A percentile compares a stretch with the other conserved stretches of the same genome.
Evolutionary conservation across 176 grass and related monocot species (phyloP).

Genomic region (Themeda triandra): DNA sequence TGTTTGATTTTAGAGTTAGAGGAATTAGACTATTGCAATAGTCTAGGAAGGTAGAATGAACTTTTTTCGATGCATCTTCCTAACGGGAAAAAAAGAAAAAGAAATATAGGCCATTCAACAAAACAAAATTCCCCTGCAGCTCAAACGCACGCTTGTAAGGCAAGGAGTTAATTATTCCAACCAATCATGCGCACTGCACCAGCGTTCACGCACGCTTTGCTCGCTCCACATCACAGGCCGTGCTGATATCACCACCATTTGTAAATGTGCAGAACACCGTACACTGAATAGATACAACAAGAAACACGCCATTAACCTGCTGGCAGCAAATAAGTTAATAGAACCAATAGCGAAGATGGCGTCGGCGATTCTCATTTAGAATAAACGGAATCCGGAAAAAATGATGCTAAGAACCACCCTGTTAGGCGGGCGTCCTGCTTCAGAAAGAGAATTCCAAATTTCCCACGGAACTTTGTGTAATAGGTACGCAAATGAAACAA

Average conservation of each 20-base stretch:
- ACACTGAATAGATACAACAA: not conserved
- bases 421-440: not conserved
- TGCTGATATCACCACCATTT: not conserved
- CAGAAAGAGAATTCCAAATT: not conserved
- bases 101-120: not conserved
- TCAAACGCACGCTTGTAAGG: not conserved
- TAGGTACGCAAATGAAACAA: slow-evolving; percentile 17
- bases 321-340: not conserved
- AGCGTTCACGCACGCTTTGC: not conserved
- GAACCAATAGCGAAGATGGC: not conserved
- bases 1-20: no score
- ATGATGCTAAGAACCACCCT: not conserved
- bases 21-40: no score
- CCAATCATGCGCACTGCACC: not conserved
- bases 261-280: not conserved
- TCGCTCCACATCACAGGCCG: not conserved
- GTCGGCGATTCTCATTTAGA: not conserved
- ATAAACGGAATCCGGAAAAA: not conserved
- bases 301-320: not conserved
- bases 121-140: not conserved
- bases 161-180: not conserved
- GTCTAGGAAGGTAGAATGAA: no score
- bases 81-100: not conserved
- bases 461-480: slow-evolving; percentile 1
- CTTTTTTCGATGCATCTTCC: no score